Conservation (phyloP, 495 filamentous ascomycete genomes). For the Hypoxylon rickii region DNA sequence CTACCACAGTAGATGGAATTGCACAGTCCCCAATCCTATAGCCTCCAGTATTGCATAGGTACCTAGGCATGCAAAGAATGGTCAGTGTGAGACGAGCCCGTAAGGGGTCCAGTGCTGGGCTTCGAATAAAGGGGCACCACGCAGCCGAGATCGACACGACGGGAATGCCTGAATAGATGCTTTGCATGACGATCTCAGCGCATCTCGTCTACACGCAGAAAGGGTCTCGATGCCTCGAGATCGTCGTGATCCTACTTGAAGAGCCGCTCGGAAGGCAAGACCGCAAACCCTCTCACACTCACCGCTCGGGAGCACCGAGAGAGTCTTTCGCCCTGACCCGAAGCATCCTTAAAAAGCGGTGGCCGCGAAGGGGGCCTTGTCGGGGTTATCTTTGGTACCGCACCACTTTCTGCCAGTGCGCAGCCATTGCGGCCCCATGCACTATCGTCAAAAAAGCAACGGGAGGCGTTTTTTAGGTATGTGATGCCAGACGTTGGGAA, state of each 20-base stretch:
- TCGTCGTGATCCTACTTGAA: constrained; percentile 1
- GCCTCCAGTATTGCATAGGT: not conserved
- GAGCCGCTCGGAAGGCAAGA: not conserved
- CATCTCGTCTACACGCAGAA: constrained; percentile 4
- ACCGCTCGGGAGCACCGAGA: constrained; percentile 4
- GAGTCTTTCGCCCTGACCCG: not conserved
- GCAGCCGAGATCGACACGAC: constrained; percentile 17
- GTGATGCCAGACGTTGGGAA: not conserved
- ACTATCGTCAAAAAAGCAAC: not conserved
- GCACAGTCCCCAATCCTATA: not conserved
- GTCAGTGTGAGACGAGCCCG: not conserved
- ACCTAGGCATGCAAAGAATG: too few species aligned
- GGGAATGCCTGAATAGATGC: constrained; percentile 1
- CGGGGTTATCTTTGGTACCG: not conserved
- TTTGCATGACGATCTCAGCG: constrained; percentile 1
- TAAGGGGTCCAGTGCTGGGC: not conserved
- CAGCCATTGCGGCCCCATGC: constrained; percentile 4
- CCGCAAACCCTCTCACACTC: constrained; percentile 3
- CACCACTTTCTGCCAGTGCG: constrained; percentile 3
- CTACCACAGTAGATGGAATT: not conserved
- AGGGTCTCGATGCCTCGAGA: constrained; percentile 3
- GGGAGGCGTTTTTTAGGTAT: not conserved
- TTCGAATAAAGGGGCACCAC: constrained; percentile 8
- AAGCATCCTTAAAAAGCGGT: not conserved
- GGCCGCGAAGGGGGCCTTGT: not conserved